Percentiles rank a stretch among this genome's conserved stretches.
Evolutionary conservation across 2,329 filamentous ascomycete species (phyloP).

Genomic region (Lachnellula suecica): DNA sequence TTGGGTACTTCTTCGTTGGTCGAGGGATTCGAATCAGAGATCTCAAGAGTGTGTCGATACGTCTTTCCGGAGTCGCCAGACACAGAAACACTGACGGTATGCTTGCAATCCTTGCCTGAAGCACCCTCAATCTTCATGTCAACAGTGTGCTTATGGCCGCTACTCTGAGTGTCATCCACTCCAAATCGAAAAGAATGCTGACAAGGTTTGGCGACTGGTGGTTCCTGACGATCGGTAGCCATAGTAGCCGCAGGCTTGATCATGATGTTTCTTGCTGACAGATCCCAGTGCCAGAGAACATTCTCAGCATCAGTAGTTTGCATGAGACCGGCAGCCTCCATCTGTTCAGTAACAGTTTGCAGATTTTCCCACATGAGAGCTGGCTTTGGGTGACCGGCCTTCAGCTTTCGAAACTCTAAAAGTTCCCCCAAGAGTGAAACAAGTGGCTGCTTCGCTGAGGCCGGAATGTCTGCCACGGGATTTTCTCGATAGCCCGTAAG

Average conservation of each 20-base stretch:
- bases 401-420: conserved; percentile 1
- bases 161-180: no score
- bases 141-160: background rate
- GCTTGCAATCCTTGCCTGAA: background rate
- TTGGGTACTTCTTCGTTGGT: background rate
- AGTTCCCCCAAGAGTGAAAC: conserved; percentile 1
- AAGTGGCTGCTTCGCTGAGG: conserved; percentile 3
- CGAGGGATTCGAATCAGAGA: background rate
- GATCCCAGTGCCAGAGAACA: conserved; percentile 22
- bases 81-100: background rate
- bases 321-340: conserved; percentile 13
- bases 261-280: conserved; percentile 15
- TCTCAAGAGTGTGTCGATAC: background rate
- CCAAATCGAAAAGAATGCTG: no score
- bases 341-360: conserved; percentile 7
- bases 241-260: background rate
- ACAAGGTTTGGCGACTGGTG: no score
- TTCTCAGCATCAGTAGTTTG: conserved; percentile 1
- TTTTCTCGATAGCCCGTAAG: conserved; percentile 4
- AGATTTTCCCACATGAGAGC: background rate
- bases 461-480: conserved; percentile 2
- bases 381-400: background rate
- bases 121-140: background rate
- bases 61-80: background rate
- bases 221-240: background rate